phyloP scores from a whole-genome alignment of 768 basidiomycete genomes.

The Serendipita sp. region DNA sequence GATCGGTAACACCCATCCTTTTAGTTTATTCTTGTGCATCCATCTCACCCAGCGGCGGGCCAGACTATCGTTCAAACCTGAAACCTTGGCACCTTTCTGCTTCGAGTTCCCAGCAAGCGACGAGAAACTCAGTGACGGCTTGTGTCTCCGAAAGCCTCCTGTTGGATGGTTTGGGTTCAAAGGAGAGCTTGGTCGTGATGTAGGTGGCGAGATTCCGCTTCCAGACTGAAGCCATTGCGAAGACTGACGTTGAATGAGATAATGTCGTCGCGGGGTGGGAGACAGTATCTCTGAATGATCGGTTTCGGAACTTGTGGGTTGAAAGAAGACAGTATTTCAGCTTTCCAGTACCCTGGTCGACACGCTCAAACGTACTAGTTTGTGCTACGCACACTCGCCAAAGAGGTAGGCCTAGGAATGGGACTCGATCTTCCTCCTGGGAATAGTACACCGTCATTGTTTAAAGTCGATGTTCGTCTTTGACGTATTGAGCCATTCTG shows the following conservation, averaged over 20 bases:
- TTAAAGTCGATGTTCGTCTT: background rate
- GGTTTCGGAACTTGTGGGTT: slow-evolving; percentile 16
- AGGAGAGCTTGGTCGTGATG: slow-evolving; percentile 34
- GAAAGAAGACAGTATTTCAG: background rate
- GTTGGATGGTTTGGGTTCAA: slow-evolving; percentile 18
- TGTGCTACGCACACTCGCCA: slow-evolving; percentile 4
- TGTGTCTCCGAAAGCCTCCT: slow-evolving; percentile 10
- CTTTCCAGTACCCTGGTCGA: background rate
- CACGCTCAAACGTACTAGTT: background rate
- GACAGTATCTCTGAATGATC: slow-evolving; percentile 37
- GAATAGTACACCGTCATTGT: background rate
- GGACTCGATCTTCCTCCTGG: background rate
- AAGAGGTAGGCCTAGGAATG: background rate
- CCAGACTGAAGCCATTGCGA: slow-evolving; percentile 43
- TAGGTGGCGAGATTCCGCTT: slow-evolving; percentile 29
- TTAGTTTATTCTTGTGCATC: slow-evolving; percentile 59
- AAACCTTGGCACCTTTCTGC: slow-evolving; percentile 7
- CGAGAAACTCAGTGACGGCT: slow-evolving; percentile 10
- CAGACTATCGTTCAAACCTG: slow-evolving; percentile 23
- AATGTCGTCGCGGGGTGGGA: slow-evolving; percentile 50
- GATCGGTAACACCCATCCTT: slow-evolving; percentile 40
- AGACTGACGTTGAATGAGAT: slow-evolving; percentile 40
- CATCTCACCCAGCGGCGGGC: slow-evolving; percentile 55
- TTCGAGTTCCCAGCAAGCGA: slow-evolving; percentile 10
- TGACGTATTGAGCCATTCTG: background rate